Evolutionary conservation across 2,329 filamentous ascomycete genomes (phyloP).

Genomic region (Talaromyces pinophilus): DNA sequence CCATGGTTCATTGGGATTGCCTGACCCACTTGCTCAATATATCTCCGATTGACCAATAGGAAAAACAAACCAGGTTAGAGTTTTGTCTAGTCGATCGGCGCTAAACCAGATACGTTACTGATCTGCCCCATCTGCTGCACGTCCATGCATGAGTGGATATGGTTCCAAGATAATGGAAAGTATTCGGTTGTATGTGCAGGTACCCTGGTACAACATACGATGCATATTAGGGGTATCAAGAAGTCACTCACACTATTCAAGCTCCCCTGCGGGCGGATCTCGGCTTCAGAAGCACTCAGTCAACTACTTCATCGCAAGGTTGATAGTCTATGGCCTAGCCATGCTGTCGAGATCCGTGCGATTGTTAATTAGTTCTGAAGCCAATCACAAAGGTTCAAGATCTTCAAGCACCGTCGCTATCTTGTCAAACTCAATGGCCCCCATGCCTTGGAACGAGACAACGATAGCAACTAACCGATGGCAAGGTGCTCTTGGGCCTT

Average conservation of each 20-base stretch:
- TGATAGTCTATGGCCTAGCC: background rate
- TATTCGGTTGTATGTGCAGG: background rate
- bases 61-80: background rate
- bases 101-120: background rate
- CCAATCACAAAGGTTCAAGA: background rate
- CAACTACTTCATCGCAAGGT: background rate
- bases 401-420: background rate
- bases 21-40: background rate
- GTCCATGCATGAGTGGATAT: background rate
- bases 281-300: background rate
- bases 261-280: background rate
- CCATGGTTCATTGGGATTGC: slow-evolving; percentile 2
- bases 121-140: background rate
- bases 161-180: background rate
- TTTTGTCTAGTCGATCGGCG: background rate
- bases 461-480: background rate
- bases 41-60: background rate
- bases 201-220: background rate
- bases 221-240: background rate
- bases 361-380: background rate
- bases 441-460: background rate
- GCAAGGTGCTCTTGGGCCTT: background rate
- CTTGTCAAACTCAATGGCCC: background rate
- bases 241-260: background rate
- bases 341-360: background rate